phyloP scores from a whole-genome alignment of 2,329 filamentous ascomycete species.

The Diaporthe sp. region DNA sequence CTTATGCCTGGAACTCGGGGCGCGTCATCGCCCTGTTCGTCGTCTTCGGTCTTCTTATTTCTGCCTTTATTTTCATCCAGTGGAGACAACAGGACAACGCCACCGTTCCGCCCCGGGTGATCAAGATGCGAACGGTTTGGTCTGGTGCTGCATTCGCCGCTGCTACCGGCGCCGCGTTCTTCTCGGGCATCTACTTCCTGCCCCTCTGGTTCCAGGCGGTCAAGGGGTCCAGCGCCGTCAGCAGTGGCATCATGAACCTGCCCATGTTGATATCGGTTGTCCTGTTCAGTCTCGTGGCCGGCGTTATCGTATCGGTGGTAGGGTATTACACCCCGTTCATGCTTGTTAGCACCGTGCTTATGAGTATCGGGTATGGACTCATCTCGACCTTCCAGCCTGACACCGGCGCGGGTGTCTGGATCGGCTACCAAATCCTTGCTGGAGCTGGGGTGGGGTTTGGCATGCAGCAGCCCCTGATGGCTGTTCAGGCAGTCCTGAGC shows the following conservation, averaged over 20 bases:
- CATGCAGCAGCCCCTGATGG: slow-evolving; percentile 60
- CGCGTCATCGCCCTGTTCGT: slow-evolving; percentile 56
- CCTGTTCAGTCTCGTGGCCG: slow-evolving; percentile 49
- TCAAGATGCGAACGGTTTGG: slow-evolving; percentile 55
- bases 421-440: slow-evolving; percentile 58
- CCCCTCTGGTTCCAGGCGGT: slow-evolving; percentile 58
- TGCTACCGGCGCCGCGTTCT: slow-evolving; percentile 51
- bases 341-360: slow-evolving; percentile 50
- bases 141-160: slow-evolving; percentile 50
- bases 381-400: slow-evolving; percentile 54
- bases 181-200: slow-evolving; percentile 50
- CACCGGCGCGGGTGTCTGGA: slow-evolving; percentile 54
- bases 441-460: slow-evolving; percentile 57
- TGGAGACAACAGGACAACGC: slow-evolving; percentile 54
- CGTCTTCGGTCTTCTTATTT: slow-evolving; percentile 52
- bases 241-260: slow-evolving; percentile 55
- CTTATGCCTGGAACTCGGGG: slow-evolving; percentile 55
- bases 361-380: slow-evolving; percentile 54
- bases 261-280: slow-evolving; percentile 53
- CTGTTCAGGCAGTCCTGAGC: slow-evolving; percentile 58
- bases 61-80: slow-evolving; percentile 54
- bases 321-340: slow-evolving; percentile 59
- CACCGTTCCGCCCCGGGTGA: slow-evolving; percentile 58
- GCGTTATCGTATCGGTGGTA: slow-evolving; percentile 50
- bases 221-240: slow-evolving; percentile 53